Evolutionary conservation across 495 filamentous ascomycete species (phyloP).

Genomic region (Aspergillus hancockii): DNA sequence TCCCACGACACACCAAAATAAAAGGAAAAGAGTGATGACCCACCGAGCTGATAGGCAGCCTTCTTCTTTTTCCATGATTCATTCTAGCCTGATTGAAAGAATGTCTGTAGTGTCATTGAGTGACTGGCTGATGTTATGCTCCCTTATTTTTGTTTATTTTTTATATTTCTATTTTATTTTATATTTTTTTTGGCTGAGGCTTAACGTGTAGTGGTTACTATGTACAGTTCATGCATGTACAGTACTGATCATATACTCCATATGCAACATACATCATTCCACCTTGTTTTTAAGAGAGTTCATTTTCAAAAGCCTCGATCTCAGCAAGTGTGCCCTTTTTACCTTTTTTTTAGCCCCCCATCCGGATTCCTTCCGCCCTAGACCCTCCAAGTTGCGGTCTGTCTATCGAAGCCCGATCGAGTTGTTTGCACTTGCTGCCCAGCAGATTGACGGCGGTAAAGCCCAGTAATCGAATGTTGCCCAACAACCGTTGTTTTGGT

Average conservation of each 20-base stretch:
- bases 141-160: background rate
- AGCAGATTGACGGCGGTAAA: constrained; percentile 40
- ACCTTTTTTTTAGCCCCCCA: background rate
- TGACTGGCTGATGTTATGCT: background rate
- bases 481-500: constrained; percentile 28
- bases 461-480: constrained; percentile 36
- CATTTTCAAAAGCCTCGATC: background rate
- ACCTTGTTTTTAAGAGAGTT: background rate
- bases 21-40: background rate
- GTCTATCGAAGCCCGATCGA: constrained; percentile 23
- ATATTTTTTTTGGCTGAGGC: background rate
- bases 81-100: background rate
- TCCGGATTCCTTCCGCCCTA: constrained; percentile 1
- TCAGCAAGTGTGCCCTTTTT: background rate
- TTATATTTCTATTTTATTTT: no score
- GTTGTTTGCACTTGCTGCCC: constrained; percentile 42
- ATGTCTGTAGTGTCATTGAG: background rate
- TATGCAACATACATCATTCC: background rate
- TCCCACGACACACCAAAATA: background rate
- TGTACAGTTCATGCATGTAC: background rate
- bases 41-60: background rate
- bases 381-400: constrained; percentile 40
- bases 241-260: background rate
- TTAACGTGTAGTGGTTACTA: no score
- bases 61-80: background rate